Percentiles rank a stretch among this genome's conserved stretches.
These are phyloP conservation scores for Lasiodiplodia sp. DNA, from an alignment of 2,329 filamentous ascomycete genomes.

Conservation along the genomic window DNA sequence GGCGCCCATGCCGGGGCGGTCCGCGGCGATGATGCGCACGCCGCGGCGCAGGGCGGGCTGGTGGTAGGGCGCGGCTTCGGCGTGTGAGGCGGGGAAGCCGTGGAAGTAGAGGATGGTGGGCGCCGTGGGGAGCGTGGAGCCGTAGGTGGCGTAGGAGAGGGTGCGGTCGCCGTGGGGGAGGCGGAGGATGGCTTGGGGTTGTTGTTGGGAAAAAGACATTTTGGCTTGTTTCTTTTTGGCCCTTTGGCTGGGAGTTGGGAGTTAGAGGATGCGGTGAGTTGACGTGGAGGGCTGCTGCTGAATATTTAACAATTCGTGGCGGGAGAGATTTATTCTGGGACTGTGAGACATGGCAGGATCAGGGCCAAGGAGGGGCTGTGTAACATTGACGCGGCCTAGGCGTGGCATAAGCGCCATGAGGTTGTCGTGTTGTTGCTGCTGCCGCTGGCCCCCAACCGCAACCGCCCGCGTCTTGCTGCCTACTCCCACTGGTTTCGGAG, in stretches of 20 bases:
- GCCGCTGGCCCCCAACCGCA: not conserved
- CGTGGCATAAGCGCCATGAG: not conserved
- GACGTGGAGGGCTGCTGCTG: no score
- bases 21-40: constrained; percentile 34
- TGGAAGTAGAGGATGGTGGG: constrained; percentile 35
- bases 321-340: not conserved
- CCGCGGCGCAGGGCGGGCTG: constrained; percentile 30
- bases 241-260: not conserved
- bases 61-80: constrained; percentile 50
- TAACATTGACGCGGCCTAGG: constrained; percentile 6
- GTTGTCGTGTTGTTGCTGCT: not conserved
- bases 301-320: not conserved
- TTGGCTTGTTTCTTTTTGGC: not conserved
- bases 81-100: constrained; percentile 46
- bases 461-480: constrained; percentile 7
- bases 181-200: constrained; percentile 10
- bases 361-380: constrained; percentile 4
- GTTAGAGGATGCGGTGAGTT: not conserved
- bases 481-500: not conserved
- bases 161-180: constrained; percentile 32
- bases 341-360: constrained; percentile 11
- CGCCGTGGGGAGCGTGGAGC: constrained; percentile 31
- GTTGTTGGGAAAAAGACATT: not conserved
- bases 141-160: constrained; percentile 34
- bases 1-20: constrained; percentile 34